Evolutionary conservation across 78 protist genomes (phyloP), one percentile per base, ranked within the genome.

Genomic region (Tieghemostelium lacteum): DNA sequence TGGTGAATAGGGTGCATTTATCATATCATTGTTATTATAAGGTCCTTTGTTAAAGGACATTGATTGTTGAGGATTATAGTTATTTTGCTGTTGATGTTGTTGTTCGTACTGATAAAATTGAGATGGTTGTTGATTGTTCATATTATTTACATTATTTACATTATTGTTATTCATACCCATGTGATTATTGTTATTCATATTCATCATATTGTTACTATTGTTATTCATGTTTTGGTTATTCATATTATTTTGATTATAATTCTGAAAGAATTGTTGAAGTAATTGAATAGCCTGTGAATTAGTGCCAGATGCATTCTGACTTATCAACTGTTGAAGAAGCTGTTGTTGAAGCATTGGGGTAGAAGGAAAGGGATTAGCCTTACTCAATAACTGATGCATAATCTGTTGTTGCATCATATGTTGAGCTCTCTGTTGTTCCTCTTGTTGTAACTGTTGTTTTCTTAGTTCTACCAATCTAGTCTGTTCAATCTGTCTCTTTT

Each of bases 381-480:
- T 34, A 19, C 36, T 19, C 17, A 7, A 3, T 33, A n/a, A 45
- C 33, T 34, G 31, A 3, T 2, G 12, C 29, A 16, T 12, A 31
- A 20, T 0, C 33, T 63, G 69, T 33, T 6, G 70, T 63, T 31
- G 39, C 2, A 22, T 19, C 19, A 33, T 36, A 3, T 29, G 49
- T 63, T 31, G 70, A 3, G 19, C 6, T 34, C 33, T 36, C 16
- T 63, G 70, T 28, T 63, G 69, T 36, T 65, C 54, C 22, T 65
- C 45, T 63, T 62, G 69, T 62, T 62, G 69, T 62, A 29, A 37
- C 0, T 60, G 66, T 60, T 57, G 31, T n/a, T 22, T 57, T n/a
- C 0, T 57, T 22, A 57, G 14, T 26, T 33, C 73, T 52, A 39
- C 20, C 19, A 36, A 28, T 36, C 24, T 57, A n/a, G 16, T 26